Base-by-base conservation (phyloP, 2,329 filamentous ascomycete genomes). In the Rhinocladiella similis region DNA sequence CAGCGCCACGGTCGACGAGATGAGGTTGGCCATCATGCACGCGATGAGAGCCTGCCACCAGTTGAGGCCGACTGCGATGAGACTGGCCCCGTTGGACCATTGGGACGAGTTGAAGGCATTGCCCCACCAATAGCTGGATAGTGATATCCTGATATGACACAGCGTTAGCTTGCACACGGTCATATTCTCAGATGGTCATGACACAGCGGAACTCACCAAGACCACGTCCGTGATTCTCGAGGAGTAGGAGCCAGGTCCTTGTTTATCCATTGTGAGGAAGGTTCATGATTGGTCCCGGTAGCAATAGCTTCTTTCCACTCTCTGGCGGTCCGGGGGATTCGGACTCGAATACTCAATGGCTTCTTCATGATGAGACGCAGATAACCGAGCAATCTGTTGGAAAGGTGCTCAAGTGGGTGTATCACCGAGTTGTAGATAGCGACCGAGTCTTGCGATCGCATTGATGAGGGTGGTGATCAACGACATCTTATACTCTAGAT, bases 221-320 rank as follows among this genome's bases (percentile, higher is more conserved):
- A 85, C 92, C 92, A 97, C 81, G 90, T 83, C 50, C 92, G 85
- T 56, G 90, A 84, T 62, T 84, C 85, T 13, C 85, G 85, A 69
- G 96, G 91, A 49, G 96, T 91, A 67, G 80, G 80, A 14, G 41
- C 49, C n/a, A 52, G 49, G 36, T 52, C 49, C 13, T 25, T 45
- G 29, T 52, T 52, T 18, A 38, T 6, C 49, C 49, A 52, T 43
- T 43, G 41, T 16, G 41, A 43, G 3, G 41, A 14, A 19, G 41
- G 41, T 4, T 43, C 41, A 13, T 18, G 3, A 4, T 9, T 19
- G 41, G 41, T 16, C n/a, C 41, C 41, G 18, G 41, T 43, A 12
- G 6, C 19, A 12, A 43, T 18, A 12, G 18, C 18, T 12, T 12
- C n/a, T 22, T 43, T 43, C 41, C 41, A 43, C 18, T 43, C 41